Percentiles rank a stretch among this genome's conserved stretches.
Evolutionary conservation across 2,329 filamentous ascomycete species (phyloP).

Genomic region (Xylariomycetidae sp.): DNA sequence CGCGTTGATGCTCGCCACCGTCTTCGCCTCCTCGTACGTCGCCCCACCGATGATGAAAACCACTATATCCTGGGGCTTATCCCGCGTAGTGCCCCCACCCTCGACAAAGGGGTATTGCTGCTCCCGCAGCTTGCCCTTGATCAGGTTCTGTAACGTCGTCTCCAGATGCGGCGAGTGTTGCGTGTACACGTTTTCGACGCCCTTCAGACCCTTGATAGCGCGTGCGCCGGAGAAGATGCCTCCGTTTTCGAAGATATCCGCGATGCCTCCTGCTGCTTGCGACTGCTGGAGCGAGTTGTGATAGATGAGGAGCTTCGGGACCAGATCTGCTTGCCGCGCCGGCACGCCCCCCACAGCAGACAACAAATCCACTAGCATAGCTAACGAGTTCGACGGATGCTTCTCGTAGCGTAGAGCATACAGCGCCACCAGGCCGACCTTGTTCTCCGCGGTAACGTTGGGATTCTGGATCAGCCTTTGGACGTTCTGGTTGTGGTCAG

Average conservation of each 20-base stretch:
- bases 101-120: conserved; percentile 92
- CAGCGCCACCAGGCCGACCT: conserved; percentile 84
- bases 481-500: conserved; percentile 53
- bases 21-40: conserved; percentile 96
- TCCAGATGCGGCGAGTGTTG: conserved; percentile 90
- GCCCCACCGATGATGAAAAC: conserved; percentile 91
- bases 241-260: conserved; percentile 85
- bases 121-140: conserved; percentile 83
- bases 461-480: conserved; percentile 82
- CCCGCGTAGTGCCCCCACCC: conserved; percentile 75
- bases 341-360: conserved; percentile 77
- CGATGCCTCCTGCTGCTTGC: conserved; percentile 69
- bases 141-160: conserved; percentile 80
- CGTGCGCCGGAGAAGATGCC: conserved; percentile 88
- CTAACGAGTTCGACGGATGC: conserved; percentile 74
- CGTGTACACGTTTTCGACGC: conserved; percentile 97
- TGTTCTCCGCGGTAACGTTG: conserved; percentile 70
- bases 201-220: conserved; percentile 89
- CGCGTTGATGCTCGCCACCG: conserved; percentile 90
- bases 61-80: conserved; percentile 95
- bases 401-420: conserved; percentile 91
- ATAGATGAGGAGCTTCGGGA: conserved; percentile 77
- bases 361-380: conserved; percentile 81
- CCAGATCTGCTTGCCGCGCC: conserved; percentile 67
- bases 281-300: conserved; percentile 79